A percentile compares a stretch with the other conserved stretches of the same genome.
These are phyloP conservation scores for Fraxinus dipetala DNA, from an alignment of 305 asterid species.

Conservation along the genomic window DNA sequence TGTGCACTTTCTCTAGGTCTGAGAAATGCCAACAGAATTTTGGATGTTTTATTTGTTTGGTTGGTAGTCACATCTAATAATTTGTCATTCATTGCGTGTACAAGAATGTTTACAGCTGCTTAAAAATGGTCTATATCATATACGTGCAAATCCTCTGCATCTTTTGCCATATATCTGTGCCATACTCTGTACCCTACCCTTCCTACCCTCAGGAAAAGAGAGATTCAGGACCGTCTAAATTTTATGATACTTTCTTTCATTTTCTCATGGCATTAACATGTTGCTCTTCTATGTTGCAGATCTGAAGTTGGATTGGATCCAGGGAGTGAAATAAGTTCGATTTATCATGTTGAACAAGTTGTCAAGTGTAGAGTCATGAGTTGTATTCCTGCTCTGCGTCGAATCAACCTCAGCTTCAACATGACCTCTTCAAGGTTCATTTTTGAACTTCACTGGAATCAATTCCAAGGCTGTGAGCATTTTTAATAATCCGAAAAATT, in stretches of 20 bases:
- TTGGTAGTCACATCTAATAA: neutral
- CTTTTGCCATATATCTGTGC: neutral
- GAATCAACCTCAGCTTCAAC: constrained; percentile 81
- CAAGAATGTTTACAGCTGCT: neutral
- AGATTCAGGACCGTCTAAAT: neutral
- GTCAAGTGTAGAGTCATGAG: constrained; percentile 87
- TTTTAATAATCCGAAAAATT: neutral
- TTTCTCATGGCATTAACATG: constrained; percentile 16
- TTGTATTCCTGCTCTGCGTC: constrained; percentile 56
- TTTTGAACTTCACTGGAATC: constrained; percentile 16
- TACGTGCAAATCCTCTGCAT: neutral
- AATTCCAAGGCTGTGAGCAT: neutral
- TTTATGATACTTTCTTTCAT: neutral
- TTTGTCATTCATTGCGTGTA: neutral
- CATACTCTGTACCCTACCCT: constrained; percentile 5
- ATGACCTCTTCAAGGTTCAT: constrained; percentile 71
- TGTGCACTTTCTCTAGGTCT: neutral
- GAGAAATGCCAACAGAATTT: neutral
- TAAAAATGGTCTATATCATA: neutral
- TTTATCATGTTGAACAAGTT: constrained; percentile 94
- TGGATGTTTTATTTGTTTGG: neutral
- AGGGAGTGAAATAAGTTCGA: constrained; percentile 63
- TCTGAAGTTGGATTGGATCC: constrained; percentile 91
- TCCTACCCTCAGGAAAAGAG: neutral
- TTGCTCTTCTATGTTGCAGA: constrained; percentile 45